Evolutionary conservation across 768 basidiomycete genomes (phyloP).

Genomic region (Aureoboletus auriporus): DNA sequence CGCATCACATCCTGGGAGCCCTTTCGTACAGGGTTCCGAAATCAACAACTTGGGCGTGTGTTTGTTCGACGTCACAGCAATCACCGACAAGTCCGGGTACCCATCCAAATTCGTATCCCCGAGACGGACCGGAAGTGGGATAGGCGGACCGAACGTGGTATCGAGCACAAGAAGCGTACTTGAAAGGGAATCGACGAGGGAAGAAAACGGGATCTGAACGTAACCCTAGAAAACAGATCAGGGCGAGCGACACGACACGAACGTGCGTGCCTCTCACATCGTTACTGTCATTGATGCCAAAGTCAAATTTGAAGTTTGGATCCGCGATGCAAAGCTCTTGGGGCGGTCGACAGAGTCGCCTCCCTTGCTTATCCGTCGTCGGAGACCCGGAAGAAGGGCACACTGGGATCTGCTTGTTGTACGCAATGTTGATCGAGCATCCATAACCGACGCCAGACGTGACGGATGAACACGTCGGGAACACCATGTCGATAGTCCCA

Average conservation of each 20-base stretch:
- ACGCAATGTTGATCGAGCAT: slow-evolving; percentile 88
- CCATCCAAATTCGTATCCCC: slow-evolving; percentile 94
- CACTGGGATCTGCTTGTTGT: slow-evolving; percentile 85
- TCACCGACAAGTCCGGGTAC: slow-evolving; percentile 81
- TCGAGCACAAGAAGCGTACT: slow-evolving; percentile 69
- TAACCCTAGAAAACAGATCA: slow-evolving; percentile 46
- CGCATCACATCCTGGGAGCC: slow-evolving; percentile 53
- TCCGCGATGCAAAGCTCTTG: slow-evolving; percentile 82
- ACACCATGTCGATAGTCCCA: slow-evolving; percentile 94
- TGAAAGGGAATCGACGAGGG: slow-evolving; percentile 47
- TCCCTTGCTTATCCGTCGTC: slow-evolving; percentile 43
- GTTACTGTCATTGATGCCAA: slow-evolving; percentile 48
- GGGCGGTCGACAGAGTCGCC: slow-evolving; percentile 65
- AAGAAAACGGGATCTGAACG: slow-evolving; percentile 58
- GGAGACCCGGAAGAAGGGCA: slow-evolving; percentile 59
- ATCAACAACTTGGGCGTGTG: slow-evolving; percentile 59
- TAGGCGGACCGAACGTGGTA: slow-evolving; percentile 54
- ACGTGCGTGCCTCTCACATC: slow-evolving; percentile 35
- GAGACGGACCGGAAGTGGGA: slow-evolving; percentile 75
- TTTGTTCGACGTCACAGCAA: slow-evolving; percentile 40
- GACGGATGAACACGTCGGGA: slow-evolving; percentile 77
- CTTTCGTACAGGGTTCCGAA: slow-evolving; percentile 57
- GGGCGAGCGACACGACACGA: background rate
- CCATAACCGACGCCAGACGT: slow-evolving; percentile 68
- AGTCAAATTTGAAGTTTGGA: slow-evolving; percentile 72